Evolutionary conservation across 148 eudicot species (phyloP).

Genomic region (Rhododendron griersonianum): DNA sequence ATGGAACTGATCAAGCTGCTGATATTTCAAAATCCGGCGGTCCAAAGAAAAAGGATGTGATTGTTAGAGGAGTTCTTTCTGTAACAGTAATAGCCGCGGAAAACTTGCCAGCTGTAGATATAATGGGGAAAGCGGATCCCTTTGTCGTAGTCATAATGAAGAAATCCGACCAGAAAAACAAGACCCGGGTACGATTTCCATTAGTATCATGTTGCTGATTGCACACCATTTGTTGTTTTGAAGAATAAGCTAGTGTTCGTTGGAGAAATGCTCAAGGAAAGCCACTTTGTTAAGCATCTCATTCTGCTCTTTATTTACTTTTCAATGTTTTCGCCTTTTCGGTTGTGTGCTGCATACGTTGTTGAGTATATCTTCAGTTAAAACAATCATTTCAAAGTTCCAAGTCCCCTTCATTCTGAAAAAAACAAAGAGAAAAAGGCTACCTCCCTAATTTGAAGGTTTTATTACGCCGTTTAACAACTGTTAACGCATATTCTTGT

Average conservation of each 20-base stretch:
- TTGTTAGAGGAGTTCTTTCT: conserved; percentile 82
- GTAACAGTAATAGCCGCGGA: conserved; percentile 75
- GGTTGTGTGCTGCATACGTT: not conserved
- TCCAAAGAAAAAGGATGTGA: conserved; percentile 46
- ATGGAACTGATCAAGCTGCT: conserved; percentile 23
- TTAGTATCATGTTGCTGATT: not conserved
- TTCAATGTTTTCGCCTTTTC: not conserved
- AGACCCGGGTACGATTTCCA: conserved; percentile 64
- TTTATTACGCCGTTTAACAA: not conserved
- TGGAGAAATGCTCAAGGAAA: not conserved
- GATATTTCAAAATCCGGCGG: conserved; percentile 32
- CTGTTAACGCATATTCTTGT: not conserved
- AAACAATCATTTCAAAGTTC: not conserved
- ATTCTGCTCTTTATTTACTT: not conserved
- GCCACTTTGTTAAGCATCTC: not conserved
- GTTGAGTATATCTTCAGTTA: not conserved
- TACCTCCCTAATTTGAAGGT: not conserved
- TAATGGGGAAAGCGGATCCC: conserved; percentile 83
- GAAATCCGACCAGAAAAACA: conserved; percentile 58
- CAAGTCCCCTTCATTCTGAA: not conserved
- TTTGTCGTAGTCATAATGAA: conserved; percentile 61
- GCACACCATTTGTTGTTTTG: not conserved
- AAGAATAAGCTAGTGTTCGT: not conserved
- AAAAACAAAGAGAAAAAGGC: not conserved
- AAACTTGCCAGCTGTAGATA: conserved; percentile 65